Evolutionary conservation across 192 early-diverging fungal species (phyloP).

Genomic region (Backusella westeae): DNA sequence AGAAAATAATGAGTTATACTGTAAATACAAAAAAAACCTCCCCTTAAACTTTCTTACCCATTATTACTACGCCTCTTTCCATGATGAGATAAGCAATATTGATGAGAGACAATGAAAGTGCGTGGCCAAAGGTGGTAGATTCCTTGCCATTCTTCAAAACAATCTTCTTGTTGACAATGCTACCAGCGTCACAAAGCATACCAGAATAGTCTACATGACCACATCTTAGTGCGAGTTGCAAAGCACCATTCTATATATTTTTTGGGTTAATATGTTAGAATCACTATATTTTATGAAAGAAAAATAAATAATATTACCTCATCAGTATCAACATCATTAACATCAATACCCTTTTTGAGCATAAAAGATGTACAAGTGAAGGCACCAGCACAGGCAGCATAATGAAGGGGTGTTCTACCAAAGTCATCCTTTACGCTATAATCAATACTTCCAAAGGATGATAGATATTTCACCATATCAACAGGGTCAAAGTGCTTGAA

Average conservation of each 20-base stretch:
- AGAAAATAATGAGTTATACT: neutral
- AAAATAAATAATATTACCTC: constrained; percentile 11
- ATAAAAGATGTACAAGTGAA: constrained; percentile 48
- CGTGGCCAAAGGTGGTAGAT: constrained; percentile 33
- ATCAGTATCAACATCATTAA: constrained; percentile 33
- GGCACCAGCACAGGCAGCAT: constrained; percentile 48
- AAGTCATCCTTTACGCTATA: constrained; percentile 43
- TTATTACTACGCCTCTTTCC: constrained; percentile 33
- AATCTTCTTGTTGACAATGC: constrained; percentile 26
- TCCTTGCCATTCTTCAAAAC: constrained; percentile 25
- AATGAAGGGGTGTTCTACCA: constrained; percentile 54
- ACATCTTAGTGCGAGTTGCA: constrained; percentile 43
- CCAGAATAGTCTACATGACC: constrained; percentile 44
- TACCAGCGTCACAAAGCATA: constrained; percentile 46
- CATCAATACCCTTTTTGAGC: constrained; percentile 23
- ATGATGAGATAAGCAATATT: constrained; percentile 50
- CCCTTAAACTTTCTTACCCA: constrained; percentile 17
- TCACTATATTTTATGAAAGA: neutral
- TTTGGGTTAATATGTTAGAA: neutral
- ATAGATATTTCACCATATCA: constrained; percentile 46
- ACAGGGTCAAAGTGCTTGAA: constrained; percentile 46
- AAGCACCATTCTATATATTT: constrained; percentile 35
- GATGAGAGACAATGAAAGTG: constrained; percentile 41
- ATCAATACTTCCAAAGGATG: constrained; percentile 18
- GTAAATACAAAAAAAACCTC: neutral